Conservation (phyloP, 1,139 yeast genomes). For the Schwanniomyces etchellsii region DNA sequence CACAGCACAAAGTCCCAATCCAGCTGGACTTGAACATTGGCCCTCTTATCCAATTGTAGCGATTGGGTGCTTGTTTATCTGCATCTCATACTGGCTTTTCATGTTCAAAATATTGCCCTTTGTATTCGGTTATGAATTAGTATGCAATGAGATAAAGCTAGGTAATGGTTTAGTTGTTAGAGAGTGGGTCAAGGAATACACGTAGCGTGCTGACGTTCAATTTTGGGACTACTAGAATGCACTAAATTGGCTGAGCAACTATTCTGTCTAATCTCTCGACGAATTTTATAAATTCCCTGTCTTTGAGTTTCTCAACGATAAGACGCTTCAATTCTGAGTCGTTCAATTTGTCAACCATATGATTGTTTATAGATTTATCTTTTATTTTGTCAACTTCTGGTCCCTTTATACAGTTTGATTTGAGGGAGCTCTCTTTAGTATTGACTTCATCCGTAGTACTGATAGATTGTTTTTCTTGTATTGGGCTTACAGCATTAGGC, state of each 20-base stretch:
- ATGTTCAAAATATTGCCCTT: slow-evolving; percentile 43
- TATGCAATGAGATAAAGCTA: slow-evolving; percentile 30
- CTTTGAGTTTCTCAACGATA: slow-evolving; percentile 8
- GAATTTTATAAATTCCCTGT: slow-evolving; percentile 8
- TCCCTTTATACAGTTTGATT: no score
- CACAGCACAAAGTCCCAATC: slow-evolving; percentile 32
- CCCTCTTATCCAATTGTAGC: slow-evolving; percentile 50
- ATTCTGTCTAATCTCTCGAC: slow-evolving; percentile 6
- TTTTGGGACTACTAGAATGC: slow-evolving; percentile 1
- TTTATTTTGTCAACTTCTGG: no score
- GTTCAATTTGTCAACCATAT: slow-evolving; percentile 5
- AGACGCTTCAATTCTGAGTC: slow-evolving; percentile 8
- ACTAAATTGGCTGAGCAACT: no score
- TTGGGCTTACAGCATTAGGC: no score
- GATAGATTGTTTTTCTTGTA: slow-evolving; percentile 6
- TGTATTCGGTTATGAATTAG: slow-evolving; percentile 35
- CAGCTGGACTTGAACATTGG: slow-evolving; percentile 37
- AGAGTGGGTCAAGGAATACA: slow-evolving; percentile 41
- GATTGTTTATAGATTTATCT: no score
- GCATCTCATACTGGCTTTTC: slow-evolving; percentile 44
- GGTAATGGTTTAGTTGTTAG: slow-evolving; percentile 54
- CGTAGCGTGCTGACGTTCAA: no score
- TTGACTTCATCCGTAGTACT: no score
- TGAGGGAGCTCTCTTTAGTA: no score
- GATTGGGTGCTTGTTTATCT: slow-evolving; percentile 23